phyloP scores from a whole-genome alignment of 176 grass and related monocot species.

The Rhipidocladum racemiflorum region DNA sequence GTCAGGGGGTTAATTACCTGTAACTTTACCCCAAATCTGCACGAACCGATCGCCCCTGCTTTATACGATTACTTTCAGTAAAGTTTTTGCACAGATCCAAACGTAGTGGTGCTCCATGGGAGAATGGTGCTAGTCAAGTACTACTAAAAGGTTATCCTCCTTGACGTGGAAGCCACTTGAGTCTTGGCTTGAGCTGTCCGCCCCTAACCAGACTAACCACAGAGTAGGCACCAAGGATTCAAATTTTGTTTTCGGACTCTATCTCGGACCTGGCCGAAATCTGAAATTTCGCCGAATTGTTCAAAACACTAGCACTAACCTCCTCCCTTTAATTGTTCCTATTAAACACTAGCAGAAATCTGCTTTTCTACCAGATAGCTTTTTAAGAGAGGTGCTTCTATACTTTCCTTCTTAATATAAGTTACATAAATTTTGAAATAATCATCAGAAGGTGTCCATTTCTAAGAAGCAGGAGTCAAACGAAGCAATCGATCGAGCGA shows the following conservation, averaged over 20 bases:
- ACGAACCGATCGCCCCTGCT: neutral
- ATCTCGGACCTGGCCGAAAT: no score
- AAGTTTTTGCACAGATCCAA: conserved; percentile 24
- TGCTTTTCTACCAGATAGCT: neutral
- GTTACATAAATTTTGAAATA: no score
- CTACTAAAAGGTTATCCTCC: neutral
- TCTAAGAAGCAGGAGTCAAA: conserved; percentile 10
- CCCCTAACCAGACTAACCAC: no score
- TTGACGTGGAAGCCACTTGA: conserved; percentile 43
- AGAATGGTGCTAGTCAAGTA: neutral
- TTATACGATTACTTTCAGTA: conserved; percentile 25
- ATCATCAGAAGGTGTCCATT: neutral
- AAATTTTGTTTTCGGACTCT: no score
- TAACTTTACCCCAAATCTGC: conserved; percentile 24
- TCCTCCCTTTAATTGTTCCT: neutral
- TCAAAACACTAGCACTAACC: no score
- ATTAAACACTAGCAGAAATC: neutral
- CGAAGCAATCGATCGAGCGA: neutral
- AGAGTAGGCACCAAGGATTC: no score
- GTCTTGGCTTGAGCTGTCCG: neutral
- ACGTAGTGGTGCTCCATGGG: neutral
- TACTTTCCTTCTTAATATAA: no score
- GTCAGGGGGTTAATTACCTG: neutral
- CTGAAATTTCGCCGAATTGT: no score
- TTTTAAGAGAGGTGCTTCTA: no score